Evolutionary conservation across 176 grass and related monocot genomes (phyloP).

Genomic region (Phyllostachys edulis): DNA sequence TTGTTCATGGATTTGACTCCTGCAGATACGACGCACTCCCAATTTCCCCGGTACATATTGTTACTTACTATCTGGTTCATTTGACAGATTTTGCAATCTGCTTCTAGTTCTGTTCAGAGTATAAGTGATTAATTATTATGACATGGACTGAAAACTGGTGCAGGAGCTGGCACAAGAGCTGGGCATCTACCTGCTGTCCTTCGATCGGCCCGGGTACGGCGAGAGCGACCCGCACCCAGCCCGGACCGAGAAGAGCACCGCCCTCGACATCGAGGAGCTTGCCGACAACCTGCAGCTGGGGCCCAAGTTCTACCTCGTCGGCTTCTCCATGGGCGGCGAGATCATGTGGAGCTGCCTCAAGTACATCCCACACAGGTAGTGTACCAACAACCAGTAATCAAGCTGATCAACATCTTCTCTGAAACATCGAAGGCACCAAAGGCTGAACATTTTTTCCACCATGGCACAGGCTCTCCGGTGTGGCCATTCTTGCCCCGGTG

Average conservation of each 20-base stretch:
- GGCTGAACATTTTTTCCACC: not conserved
- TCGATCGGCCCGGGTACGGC: slow-evolving; percentile 74
- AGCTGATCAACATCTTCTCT: not conserved
- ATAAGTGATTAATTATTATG: not conserved
- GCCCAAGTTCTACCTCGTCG: slow-evolving; percentile 58
- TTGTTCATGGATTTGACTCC: slow-evolving; percentile 77
- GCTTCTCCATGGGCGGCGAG: slow-evolving; percentile 70
- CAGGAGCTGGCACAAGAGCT: slow-evolving; percentile 63
- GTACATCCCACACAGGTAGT: slow-evolving; percentile 66
- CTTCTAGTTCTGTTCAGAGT: not conserved
- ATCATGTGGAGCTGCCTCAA: slow-evolving; percentile 80
- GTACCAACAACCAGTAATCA: not conserved
- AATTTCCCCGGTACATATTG: slow-evolving; percentile 53
- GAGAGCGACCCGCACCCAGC: slow-evolving; percentile 69
- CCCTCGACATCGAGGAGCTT: slow-evolving; percentile 66
- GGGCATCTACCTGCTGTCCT: slow-evolving; percentile 63
- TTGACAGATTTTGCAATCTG: not conserved
- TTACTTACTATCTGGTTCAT: not conserved
- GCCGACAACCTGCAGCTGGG: slow-evolving; percentile 70
- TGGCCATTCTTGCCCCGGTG: slow-evolving; percentile 56
- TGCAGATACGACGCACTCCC: slow-evolving; percentile 62
- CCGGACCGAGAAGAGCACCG: slow-evolving; percentile 48
- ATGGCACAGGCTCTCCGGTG: slow-evolving; percentile 56
- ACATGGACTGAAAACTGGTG: not conserved
- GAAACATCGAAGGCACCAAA: not conserved